Percentiles rank a stretch among this genome's conserved stretches.
Conservation (phyloP, 139 green algal genomes). For the Helicosporidium sp. region DNA sequence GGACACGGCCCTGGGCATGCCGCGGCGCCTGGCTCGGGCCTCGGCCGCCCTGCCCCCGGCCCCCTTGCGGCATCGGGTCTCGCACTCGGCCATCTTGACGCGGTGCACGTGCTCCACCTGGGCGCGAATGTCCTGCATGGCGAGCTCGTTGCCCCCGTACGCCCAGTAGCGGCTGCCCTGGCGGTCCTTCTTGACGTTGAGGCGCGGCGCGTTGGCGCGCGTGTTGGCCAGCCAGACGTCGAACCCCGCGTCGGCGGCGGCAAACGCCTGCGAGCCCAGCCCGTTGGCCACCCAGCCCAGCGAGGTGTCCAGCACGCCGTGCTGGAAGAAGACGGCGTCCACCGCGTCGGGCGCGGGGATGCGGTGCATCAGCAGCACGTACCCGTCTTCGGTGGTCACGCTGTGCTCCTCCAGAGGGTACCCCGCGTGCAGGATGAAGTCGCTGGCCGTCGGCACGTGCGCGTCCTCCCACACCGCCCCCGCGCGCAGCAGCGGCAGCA, state of each 20-base stretch:
- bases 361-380: slow-evolving; percentile 63
- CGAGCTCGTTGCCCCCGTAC: slow-evolving; percentile 73
- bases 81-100: slow-evolving; percentile 63
- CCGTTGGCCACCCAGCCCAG: slow-evolving; percentile 68
- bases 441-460: slow-evolving; percentile 18
- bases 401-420: slow-evolving; percentile 54
- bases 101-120: slow-evolving; percentile 56
- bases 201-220: slow-evolving; percentile 51
- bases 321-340: slow-evolving; percentile 71
- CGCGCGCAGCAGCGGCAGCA: neutral
- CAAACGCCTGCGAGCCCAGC: slow-evolving; percentile 66
- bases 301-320: slow-evolving; percentile 77
- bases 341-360: slow-evolving; percentile 24
- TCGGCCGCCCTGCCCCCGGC: neutral
- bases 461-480: slow-evolving; percentile 11
- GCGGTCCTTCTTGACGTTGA: slow-evolving; percentile 21
- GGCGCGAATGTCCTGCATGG: slow-evolving; percentile 41
- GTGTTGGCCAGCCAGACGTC: slow-evolving; percentile 88
- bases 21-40: neutral
- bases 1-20: neutral
- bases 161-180: slow-evolving; percentile 52
- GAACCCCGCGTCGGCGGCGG: slow-evolving; percentile 68
- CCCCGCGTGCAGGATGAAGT: slow-evolving; percentile 27
- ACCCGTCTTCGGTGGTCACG: slow-evolving; percentile 57
- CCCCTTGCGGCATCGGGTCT: neutral